Evolutionary conservation across 345 rosid genomes (phyloP).

Genomic region (Gossypium mustelinum): DNA sequence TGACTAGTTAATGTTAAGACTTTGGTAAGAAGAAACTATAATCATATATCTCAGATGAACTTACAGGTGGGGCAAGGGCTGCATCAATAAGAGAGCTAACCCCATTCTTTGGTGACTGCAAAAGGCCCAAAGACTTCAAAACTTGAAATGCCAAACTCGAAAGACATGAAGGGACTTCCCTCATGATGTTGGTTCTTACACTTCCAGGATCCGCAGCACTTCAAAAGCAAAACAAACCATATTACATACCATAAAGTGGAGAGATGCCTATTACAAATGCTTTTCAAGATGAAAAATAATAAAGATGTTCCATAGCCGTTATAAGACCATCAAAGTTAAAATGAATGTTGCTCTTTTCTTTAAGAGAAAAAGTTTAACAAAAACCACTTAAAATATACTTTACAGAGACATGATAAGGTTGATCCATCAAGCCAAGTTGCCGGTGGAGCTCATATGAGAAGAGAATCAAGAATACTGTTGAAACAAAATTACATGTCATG

Average conservation of each 20-base stretch:
- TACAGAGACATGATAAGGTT: conserved; percentile 54
- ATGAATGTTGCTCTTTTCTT: background rate
- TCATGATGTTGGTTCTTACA: conserved; percentile 80
- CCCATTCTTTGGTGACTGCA: conserved; percentile 59
- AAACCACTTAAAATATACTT: conserved; percentile 39
- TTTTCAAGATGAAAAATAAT: background rate
- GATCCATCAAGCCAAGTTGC: conserved; percentile 43
- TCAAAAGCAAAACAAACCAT: conserved; percentile 17
- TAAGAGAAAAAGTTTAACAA: background rate
- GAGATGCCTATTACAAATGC: background rate
- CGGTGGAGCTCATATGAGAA: conserved; percentile 76
- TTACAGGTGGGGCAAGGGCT: conserved; percentile 79
- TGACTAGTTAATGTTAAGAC: background rate
- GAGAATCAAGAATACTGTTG: conserved; percentile 64
- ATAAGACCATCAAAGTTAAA: background rate
- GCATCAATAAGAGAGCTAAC: conserved; percentile 69
- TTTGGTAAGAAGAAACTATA: background rate
- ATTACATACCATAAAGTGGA: conserved; percentile 9
- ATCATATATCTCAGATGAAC: conserved; percentile 14
- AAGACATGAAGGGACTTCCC: conserved; percentile 67
- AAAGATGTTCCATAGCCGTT: background rate
- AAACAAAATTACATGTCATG: conserved; percentile 18
- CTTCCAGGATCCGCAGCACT: conserved; percentile 93
- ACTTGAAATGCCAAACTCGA: conserved; percentile 37
- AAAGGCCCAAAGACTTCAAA: conserved; percentile 50